Evolutionary conservation across 192 early-diverging fungal species (phyloP).

Genomic region (Coemansia sp.): DNA sequence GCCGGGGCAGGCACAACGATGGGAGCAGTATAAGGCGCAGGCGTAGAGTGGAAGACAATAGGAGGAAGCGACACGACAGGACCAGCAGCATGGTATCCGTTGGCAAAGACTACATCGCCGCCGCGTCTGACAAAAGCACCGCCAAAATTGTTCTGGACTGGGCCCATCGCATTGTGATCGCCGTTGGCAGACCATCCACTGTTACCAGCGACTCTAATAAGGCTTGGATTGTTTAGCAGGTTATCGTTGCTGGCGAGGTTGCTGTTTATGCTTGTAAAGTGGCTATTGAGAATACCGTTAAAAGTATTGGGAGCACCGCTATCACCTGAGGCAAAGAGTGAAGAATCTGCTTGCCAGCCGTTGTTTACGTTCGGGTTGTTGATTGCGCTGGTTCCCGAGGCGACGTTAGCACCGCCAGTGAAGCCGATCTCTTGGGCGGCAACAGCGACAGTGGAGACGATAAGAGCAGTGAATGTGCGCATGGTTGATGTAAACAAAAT

Average conservation of each 20-base stretch:
- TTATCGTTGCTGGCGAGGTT: constrained; percentile 29
- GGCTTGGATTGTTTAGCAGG: constrained; percentile 29
- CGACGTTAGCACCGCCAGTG: constrained; percentile 13
- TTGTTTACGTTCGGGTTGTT: constrained; percentile 41
- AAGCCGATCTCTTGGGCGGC: constrained; percentile 39
- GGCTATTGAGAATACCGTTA: constrained; percentile 22
- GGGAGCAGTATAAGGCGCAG: constrained; percentile 10
- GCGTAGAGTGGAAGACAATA: constrained; percentile 18
- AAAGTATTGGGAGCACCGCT: constrained; percentile 9
- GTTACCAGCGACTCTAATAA: constrained; percentile 22
- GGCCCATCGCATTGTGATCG: constrained; percentile 20
- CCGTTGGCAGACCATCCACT: constrained; percentile 43
- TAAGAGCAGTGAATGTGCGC: constrained; percentile 21
- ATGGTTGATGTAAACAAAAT: neutral
- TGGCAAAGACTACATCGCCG: constrained; percentile 18
- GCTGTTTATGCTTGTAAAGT: constrained; percentile 27
- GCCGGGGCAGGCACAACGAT: constrained; percentile 20
- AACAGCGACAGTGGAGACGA: constrained; percentile 13
- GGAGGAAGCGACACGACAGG: constrained; percentile 8
- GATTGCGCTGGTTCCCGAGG: constrained; percentile 31
- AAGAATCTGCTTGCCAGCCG: constrained; percentile 25
- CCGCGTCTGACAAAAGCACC: constrained; percentile 15
- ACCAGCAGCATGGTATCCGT: constrained; percentile 5
- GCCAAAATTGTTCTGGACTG: constrained; percentile 30
- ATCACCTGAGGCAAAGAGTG: constrained; percentile 19